Evolutionary conservation across 23 red algal species (phyloP).

Genomic region (Gracilaria domingensis): DNA sequence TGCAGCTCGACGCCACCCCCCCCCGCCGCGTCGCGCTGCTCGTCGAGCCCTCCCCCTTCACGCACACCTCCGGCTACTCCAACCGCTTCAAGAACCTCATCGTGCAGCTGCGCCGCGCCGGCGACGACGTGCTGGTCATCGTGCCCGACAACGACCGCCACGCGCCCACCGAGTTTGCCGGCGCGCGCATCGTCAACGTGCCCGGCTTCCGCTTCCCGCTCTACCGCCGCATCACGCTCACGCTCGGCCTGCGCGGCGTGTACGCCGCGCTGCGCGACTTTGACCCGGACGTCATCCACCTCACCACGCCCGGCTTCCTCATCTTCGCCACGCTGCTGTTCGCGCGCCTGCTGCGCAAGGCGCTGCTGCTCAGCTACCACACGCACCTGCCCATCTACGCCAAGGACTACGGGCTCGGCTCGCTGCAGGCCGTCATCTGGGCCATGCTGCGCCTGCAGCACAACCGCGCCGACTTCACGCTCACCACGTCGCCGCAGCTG

Average conservation of each 20-base stretch:
- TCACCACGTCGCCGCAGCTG: conserved; percentile 93
- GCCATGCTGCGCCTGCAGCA: conserved; percentile 83
- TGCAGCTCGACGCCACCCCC: conserved; percentile 54
- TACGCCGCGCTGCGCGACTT: conserved; percentile 78
- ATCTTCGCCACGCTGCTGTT: conserved; percentile 88
- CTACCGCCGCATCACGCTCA: conserved; percentile 88
- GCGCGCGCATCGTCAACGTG: conserved; percentile 80
- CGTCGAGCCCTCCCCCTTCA: conserved; percentile 97
- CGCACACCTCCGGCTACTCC: conserved; percentile 92
- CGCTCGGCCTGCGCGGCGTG: conserved; percentile 82
- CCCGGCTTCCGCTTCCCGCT: conserved; percentile 93
- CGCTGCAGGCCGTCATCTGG: conserved; percentile 82
- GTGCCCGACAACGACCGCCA: conserved; percentile 83
- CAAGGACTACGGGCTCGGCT: conserved; percentile 83
- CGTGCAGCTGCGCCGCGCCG: conserved; percentile 75
- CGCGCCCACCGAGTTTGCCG: conserved; percentile 89
- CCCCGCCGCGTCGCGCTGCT: conserved; percentile 86
- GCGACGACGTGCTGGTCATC: conserved; percentile 95
- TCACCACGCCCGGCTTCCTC: conserved; percentile 93
- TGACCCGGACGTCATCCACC: conserved; percentile 94
- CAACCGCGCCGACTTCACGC: conserved; percentile 95
- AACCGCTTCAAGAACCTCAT: conserved; percentile 93
- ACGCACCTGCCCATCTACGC: conserved; percentile 94
- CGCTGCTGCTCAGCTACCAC: conserved; percentile 94
- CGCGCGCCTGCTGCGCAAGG: conserved; percentile 88